Evolutionary conservation across 23 red algal species (phyloP), one percentile per base, ranked within the genome.

Genomic region (Cyanidium caldarium): DNA sequence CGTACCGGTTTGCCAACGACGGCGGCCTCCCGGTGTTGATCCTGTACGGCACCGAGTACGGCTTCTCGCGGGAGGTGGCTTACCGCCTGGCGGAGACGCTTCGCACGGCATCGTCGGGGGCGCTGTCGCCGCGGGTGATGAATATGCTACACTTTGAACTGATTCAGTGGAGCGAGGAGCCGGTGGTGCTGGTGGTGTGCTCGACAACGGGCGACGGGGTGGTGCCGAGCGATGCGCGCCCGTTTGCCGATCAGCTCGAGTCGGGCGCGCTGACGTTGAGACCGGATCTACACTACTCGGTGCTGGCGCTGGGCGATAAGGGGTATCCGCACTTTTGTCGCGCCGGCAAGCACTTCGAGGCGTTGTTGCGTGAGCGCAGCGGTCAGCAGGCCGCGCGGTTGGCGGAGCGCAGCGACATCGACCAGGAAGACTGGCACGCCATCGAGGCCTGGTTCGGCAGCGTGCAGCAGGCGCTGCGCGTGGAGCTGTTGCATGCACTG

Each of bases 171-270:
- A 38, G 69, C 20, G 30, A 58, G 5, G 88, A 94, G 76, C 30
- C 17, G 33, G 29, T 86, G 38, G 19, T 86, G 57, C 33, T 84
- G 39, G 42, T 98, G 20, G 79, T 89, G 12, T 77, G 69, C 46
- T 98, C 92, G 30, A 98, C 92, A 0, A 89, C 84, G 0, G 92
- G 92, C 39, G 92, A 98, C 36, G 92, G 92, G 0, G 92, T 88
- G 68, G 71, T 81, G 35, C 81, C 85, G 16, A 85, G 75, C 16
- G 85, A 86, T 14, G 84, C 79, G 20, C 58, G 69, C 19, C 79
- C 77, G 20, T 76, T 98, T 1, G 73, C 75, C 30, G 75, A 77
- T 26, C 77, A 68, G 0, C 70, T 86, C 26, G 79, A 30, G 14
- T 21, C 45, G 40, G 42, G 35, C 33, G 56, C 74, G 23, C 34